Base-by-base conservation (phyloP, 2,329 filamentous ascomycete genomes). In the Colletotrichum tropicale region DNA sequence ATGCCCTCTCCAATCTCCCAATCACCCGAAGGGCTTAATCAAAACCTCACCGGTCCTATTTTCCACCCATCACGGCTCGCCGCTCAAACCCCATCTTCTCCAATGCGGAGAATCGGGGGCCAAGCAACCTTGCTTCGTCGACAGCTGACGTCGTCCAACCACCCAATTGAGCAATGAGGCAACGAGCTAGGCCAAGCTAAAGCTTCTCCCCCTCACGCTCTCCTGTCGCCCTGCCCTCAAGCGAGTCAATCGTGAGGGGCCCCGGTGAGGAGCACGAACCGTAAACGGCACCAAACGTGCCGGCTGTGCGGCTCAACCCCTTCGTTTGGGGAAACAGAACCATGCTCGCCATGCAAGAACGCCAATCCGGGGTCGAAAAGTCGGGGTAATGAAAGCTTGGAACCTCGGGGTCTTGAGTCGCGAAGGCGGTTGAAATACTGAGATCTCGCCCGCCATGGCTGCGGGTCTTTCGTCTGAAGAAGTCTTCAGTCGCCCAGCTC, bases 41-140 rank as follows among this genome's bases (percentile, higher is more conserved):
- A 36, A 36, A 36, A 36, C 34, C 34, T 36, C 34, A 36, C 34
- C 13, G 13, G 13, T 15, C 13, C 18, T 60, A 30, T 66, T 62
- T 75, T 71, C 73, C 68, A 72, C 69, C 62, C 36, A 68, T 75
- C 26, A 56, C 55, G n/a, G 69, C 68, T 52, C 73, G 24, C 18
- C 60, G 34, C 56, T 72, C 18, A 30, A 43, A 43, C 43, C 18
- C 43, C 43, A 48, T 61, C 36, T 32, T 28, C 62, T 67, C 38
- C 55, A 56, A 43, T 56, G 68, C 56, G 69, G 68, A 71, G 61
- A 65, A 72, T 62, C 26, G 56, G 62, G 21, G 34, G 38, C 5
- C 8, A 5, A 48, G 43, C 36, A 7, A 38, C 73, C 73, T 43
- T 75, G 73, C 62, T 64, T 36, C 66, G 52, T 68, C 32, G 64